phyloP scores from a whole-genome alignment of 2,329 filamentous ascomycete species.

The Gremmenia infestans region DNA sequence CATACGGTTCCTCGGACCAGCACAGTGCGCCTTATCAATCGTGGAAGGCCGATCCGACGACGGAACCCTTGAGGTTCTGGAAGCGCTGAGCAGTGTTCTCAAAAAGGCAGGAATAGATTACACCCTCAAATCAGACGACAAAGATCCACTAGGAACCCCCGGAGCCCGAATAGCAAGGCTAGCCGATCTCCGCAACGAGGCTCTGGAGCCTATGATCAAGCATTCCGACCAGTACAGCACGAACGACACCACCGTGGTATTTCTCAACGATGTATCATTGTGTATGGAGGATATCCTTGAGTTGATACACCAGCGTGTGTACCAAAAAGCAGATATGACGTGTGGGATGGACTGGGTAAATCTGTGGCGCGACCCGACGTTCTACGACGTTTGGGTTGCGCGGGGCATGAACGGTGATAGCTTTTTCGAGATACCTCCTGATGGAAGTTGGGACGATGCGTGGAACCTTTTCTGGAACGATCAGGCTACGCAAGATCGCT shows the following conservation, averaged over 20 bases:
- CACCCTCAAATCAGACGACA: slow-evolving; percentile 37
- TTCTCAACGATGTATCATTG: slow-evolving; percentile 49
- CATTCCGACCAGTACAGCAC: slow-evolving; percentile 20
- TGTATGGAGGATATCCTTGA: slow-evolving; percentile 54
- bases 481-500: slow-evolving; percentile 31
- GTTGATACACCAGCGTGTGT: slow-evolving; percentile 43
- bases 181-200: slow-evolving; percentile 48
- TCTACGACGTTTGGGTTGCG: slow-evolving; percentile 55
- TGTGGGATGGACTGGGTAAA: slow-evolving; percentile 57
- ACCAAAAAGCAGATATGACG: slow-evolving; percentile 48
- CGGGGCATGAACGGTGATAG: slow-evolving; percentile 47
- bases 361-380: slow-evolving; percentile 39
- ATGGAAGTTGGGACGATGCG: slow-evolving; percentile 44
- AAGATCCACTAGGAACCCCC: slow-evolving; percentile 36
- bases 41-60: slow-evolving; percentile 52
- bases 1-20: slow-evolving; percentile 44
- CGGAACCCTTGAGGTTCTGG: slow-evolving; percentile 47
- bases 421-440: slow-evolving; percentile 49
- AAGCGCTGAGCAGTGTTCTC: slow-evolving; percentile 37
- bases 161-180: slow-evolving; percentile 43
- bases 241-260: slow-evolving; percentile 42
- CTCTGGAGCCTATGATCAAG: slow-evolving; percentile 41
- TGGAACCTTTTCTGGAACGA: slow-evolving; percentile 52
- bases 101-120: slow-evolving; percentile 37
- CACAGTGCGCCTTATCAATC: slow-evolving; percentile 48